These are phyloP conservation scores for Marsdenia floribunda DNA, from an alignment of 257 asterid genomes.

Conservation along the genomic window DNA sequence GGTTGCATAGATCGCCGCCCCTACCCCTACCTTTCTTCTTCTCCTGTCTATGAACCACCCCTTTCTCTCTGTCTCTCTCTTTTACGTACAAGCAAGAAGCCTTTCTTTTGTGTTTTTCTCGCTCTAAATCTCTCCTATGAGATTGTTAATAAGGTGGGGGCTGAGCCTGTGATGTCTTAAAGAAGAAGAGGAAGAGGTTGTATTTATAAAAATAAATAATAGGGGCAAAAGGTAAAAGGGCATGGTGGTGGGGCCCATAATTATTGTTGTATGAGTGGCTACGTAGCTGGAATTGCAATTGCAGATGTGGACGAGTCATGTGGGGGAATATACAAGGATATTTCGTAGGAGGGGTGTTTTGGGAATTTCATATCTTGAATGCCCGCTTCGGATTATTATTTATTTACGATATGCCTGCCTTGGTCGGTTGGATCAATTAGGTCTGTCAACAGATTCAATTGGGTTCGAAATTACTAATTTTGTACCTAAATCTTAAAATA, in stretches of 20 bases:
- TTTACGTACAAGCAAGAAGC: too few relatives aligned
- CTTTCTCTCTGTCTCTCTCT: background rate
- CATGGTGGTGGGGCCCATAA: background rate
- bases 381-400: background rate
- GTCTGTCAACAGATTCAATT: too few relatives aligned
- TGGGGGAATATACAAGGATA: slow-evolving; percentile 2
- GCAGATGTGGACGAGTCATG: background rate
- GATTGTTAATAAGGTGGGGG: background rate
- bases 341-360: background rate
- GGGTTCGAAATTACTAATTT: too few relatives aligned
- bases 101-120: background rate
- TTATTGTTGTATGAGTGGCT: background rate
- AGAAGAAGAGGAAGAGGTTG: too few relatives aligned
- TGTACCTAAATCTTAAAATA: too few relatives aligned
- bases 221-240: background rate
- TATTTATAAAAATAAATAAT: background rate
- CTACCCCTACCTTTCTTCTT: slow-evolving; percentile 9
- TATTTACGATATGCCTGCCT: too few relatives aligned
- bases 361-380: background rate
- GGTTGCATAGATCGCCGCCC: slow-evolving; percentile 73
- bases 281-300: slow-evolving; percentile 3
- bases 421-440: too few relatives aligned
- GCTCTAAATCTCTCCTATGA: background rate
- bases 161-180: background rate
- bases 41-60: background rate